A percentile compares a stretch with the other conserved stretches of the same genome.
Conservation (phyloP, 306 rosid species). For the Acacia crassicarpa region DNA sequence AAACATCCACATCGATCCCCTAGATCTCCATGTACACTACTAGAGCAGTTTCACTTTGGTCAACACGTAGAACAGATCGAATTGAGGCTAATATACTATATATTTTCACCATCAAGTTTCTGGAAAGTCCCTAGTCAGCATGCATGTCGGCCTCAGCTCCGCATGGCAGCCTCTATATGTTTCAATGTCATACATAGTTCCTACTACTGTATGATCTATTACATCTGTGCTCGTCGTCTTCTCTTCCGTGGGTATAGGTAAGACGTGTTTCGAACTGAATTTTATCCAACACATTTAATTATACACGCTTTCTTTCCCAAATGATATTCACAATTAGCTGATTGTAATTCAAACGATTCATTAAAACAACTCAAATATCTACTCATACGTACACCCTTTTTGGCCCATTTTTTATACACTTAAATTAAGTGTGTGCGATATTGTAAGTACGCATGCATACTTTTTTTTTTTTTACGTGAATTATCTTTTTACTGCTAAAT, state of each 20-base stretch:
- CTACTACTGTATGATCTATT: neutral
- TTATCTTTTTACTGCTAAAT: neutral
- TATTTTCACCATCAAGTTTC: neutral
- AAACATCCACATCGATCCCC: neutral
- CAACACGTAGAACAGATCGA: constrained; percentile 4
- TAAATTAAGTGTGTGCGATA: neutral
- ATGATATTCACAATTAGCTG: no score
- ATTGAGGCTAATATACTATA: neutral
- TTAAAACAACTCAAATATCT: no score
- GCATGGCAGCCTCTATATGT: neutral
- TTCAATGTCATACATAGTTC: neutral
- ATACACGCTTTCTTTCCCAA: neutral
- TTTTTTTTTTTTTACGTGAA: neutral
- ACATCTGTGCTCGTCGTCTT: neutral
- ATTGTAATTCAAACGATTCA: neutral
- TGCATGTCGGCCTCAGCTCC: neutral
- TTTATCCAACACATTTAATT: neutral
- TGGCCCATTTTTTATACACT: neutral
- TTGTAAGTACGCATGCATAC: neutral
- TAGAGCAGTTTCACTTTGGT: neutral
- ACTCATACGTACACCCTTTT: neutral
- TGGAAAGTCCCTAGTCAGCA: neutral
- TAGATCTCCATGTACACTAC: neutral
- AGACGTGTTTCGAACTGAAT: neutral
- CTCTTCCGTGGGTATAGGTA: neutral